phyloP scores from a whole-genome alignment of 495 filamentous ascomycete species.

The Parachaetomium inaequale region DNA sequence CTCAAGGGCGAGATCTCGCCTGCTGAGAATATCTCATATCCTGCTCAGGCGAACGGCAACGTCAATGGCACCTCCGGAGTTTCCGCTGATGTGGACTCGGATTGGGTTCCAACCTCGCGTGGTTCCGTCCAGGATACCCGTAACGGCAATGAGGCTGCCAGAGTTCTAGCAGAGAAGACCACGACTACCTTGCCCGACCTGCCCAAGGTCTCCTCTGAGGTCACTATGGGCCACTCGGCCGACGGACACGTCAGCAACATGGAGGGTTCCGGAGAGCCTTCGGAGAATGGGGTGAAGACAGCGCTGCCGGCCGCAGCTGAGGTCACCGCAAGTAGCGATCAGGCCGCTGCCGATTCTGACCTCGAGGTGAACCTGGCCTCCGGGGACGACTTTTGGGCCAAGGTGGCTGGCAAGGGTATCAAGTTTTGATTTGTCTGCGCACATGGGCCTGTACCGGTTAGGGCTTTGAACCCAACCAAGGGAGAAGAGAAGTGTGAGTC shows the following conservation, averaged over 20 bases:
- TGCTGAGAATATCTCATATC: background rate
- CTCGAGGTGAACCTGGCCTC: background rate
- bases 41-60: too few species aligned
- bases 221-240: background rate
- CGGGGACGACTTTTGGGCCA: background rate
- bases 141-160: background rate
- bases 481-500: too few species aligned
- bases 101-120: background rate
- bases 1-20: too few species aligned
- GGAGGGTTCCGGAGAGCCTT: background rate
- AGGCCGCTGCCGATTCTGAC: background rate
- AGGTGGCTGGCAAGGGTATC: background rate
- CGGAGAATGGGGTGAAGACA: background rate
- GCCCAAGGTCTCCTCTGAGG: background rate
- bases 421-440: background rate
- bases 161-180: background rate
- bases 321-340: background rate
- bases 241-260: background rate
- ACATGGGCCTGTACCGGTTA: background rate
- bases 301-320: background rate
- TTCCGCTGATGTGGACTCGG: too few species aligned
- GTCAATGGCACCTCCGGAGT: too few species aligned
- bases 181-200: background rate
- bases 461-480: background rate
- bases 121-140: background rate